These are phyloP conservation scores for Narthecium ossifragum DNA, from an alignment of 106 monocot species.

Conservation along the genomic window DNA sequence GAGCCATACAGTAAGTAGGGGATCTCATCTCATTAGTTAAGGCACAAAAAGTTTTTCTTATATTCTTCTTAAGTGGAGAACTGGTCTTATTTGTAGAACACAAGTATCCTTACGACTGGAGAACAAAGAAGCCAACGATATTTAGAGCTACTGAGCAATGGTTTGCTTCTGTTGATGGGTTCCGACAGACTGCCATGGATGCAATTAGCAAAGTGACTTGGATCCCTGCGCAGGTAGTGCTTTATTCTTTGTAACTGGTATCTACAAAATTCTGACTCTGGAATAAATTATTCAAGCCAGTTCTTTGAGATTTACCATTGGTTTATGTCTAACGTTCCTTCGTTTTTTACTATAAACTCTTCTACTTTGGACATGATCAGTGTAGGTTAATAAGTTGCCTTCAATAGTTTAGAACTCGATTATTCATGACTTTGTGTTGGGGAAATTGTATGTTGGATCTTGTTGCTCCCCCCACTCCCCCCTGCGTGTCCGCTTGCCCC, in stretches of 20 bases:
- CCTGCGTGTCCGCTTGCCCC: no score
- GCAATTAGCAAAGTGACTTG: conserved; percentile 80
- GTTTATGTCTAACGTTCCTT: no score
- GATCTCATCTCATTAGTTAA: background rate
- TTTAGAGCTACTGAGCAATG: conserved; percentile 98
- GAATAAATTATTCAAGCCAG: no score
- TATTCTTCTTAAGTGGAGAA: conserved; percentile 1
- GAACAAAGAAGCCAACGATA: conserved; percentile 98
- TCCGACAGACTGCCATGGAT: conserved; percentile 78
- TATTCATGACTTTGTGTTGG: no score
- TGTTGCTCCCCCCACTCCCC: no score
- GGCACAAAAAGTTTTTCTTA: background rate
- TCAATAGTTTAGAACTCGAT: no score
- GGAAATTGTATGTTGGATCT: no score
- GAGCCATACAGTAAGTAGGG: conserved; percentile 85
- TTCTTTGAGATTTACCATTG: no score
- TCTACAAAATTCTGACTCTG: no score
- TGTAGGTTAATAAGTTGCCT: no score
- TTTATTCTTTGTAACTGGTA: background rate
- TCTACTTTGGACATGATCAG: no score
- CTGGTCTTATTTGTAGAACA: conserved; percentile 47
- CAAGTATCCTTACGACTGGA: conserved; percentile 99
- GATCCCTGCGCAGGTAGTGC: conserved; percentile 81
- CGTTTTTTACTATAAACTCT: no score
- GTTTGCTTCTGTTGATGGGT: conserved; percentile 97